Evolutionary conservation across 1,139 yeast genomes (phyloP).

Genomic region (Lodderomyces jiufengensis): DNA sequence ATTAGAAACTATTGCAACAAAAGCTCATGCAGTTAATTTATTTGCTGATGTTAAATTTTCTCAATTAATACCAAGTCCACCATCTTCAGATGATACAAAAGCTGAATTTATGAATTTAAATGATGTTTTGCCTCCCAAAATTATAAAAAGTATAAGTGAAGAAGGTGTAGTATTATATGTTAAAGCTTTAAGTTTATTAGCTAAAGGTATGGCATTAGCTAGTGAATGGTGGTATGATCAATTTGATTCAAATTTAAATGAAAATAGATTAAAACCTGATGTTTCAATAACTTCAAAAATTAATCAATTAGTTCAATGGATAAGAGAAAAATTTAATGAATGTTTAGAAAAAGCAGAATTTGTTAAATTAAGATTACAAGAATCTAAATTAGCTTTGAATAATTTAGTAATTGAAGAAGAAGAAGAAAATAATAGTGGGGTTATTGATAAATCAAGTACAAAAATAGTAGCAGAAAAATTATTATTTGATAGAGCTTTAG

Average conservation of each 20-base stretch:
- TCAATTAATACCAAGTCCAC: slow-evolving; percentile 78
- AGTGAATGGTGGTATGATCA: slow-evolving; percentile 78
- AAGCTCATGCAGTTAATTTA: slow-evolving; percentile 82
- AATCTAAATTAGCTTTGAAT: slow-evolving; percentile 33
- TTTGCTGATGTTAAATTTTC: slow-evolving; percentile 90
- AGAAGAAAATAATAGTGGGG: not conserved
- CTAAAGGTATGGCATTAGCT: slow-evolving; percentile 82
- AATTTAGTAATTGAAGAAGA: slow-evolving; percentile 10
- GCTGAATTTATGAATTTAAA: slow-evolving; percentile 38
- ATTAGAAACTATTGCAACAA: slow-evolving; percentile 78
- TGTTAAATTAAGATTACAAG: slow-evolving; percentile 53
- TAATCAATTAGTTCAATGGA: slow-evolving; percentile 88
- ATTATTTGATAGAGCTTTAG: slow-evolving; percentile 88
- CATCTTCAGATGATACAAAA: slow-evolving; percentile 46
- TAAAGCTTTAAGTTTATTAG: slow-evolving; percentile 75
- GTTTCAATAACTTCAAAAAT: slow-evolving; percentile 41
- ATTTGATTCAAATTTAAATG: slow-evolving; percentile 19
- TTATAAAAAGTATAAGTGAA: slow-evolving; percentile 62
- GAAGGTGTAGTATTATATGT: slow-evolving; percentile 86
- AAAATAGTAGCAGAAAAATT: slow-evolving; percentile 72
- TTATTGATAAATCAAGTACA: not conserved
- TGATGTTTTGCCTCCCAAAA: slow-evolving; percentile 55
- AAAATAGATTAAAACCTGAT: slow-evolving; percentile 6
- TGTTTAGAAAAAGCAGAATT: slow-evolving; percentile 85
- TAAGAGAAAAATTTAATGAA: slow-evolving; percentile 84